phyloP scores from a whole-genome alignment of 805 yeast species.

The Wickerhamomyces strasburgensis region DNA sequence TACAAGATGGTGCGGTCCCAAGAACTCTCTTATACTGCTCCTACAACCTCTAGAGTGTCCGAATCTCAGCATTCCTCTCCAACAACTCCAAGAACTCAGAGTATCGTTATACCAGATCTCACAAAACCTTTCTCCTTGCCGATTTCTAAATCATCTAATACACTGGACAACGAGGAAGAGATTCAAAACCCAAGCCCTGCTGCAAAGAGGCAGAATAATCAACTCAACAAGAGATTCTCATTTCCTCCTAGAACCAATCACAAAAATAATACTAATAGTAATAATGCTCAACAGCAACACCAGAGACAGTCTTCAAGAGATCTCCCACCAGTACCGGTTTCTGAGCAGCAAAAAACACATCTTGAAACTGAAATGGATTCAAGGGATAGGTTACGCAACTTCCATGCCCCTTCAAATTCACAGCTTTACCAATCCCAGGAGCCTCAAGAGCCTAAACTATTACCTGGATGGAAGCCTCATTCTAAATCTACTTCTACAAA shows the following conservation, averaged over 20 bases:
- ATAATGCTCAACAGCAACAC: neutral
- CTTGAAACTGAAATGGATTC: too few relatives aligned
- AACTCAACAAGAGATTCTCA: conserved; percentile 21
- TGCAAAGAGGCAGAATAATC: conserved; percentile 21
- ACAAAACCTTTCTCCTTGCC: neutral
- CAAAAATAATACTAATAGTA: neutral
- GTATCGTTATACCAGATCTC: conserved; percentile 7
- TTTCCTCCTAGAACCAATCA: conserved; percentile 18
- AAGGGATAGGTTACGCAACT: too few relatives aligned
- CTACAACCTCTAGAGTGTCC: neutral
- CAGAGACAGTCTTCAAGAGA: neutral
- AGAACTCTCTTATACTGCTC: neutral
- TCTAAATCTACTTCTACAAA: too few relatives aligned
- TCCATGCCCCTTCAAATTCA: too few relatives aligned
- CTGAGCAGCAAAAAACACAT: neutral
- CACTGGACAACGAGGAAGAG: conserved; percentile 22
- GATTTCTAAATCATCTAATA: neutral
- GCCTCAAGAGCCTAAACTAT: too few relatives aligned
- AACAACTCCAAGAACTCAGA: conserved; percentile 2
- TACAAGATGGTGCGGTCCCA: conserved; percentile 5
- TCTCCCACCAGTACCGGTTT: conserved; percentile 11
- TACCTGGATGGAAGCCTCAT: too few relatives aligned
- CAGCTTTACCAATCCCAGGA: too few relatives aligned
- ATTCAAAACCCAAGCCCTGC: conserved; percentile 24
- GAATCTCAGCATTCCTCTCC: too few relatives aligned